Evolutionary conservation across 208 protist genomes (phyloP).

Genomic region (Leptomonas pyrrhocoris): DNA sequence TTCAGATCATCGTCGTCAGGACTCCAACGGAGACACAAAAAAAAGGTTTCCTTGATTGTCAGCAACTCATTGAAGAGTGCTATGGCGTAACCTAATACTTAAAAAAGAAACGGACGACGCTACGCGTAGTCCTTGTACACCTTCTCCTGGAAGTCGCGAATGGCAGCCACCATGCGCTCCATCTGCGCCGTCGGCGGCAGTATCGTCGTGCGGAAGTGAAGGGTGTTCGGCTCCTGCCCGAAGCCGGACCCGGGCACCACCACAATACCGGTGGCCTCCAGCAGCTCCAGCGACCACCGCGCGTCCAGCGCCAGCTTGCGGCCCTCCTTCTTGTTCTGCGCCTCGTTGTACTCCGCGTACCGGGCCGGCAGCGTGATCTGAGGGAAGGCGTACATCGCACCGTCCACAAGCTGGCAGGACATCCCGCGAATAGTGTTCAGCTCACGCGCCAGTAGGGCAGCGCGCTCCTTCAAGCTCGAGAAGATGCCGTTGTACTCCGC

Average conservation of each 20-base stretch:
- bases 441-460: slow-evolving; percentile 69
- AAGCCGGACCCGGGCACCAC: slow-evolving; percentile 97
- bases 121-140: slow-evolving; percentile 72
- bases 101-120: too few relatives aligned
- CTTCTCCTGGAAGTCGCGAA: slow-evolving; percentile 69
- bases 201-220: slow-evolving; percentile 99
- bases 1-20: too few relatives aligned
- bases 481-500: slow-evolving; percentile 88
- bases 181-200: slow-evolving; percentile 97
- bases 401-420: slow-evolving; percentile 91
- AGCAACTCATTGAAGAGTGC: too few relatives aligned
- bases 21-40: too few relatives aligned
- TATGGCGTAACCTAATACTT: too few relatives aligned
- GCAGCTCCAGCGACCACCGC: slow-evolving; percentile 96
- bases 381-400: slow-evolving; percentile 99
- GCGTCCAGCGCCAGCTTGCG: slow-evolving; percentile 87
- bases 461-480: slow-evolving; percentile 58
- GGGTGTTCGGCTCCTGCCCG: slow-evolving; percentile 94
- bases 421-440: slow-evolving; percentile 95
- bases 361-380: slow-evolving; percentile 84
- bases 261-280: slow-evolving; percentile 96
- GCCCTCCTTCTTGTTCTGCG: slow-evolving; percentile 67
- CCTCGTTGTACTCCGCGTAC: slow-evolving; percentile 70
- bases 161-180: slow-evolving; percentile 75
- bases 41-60: too few relatives aligned